Base-by-base conservation (phyloP, 2,329 filamentous ascomycete species). In the Diaporthe helianthi region DNA sequence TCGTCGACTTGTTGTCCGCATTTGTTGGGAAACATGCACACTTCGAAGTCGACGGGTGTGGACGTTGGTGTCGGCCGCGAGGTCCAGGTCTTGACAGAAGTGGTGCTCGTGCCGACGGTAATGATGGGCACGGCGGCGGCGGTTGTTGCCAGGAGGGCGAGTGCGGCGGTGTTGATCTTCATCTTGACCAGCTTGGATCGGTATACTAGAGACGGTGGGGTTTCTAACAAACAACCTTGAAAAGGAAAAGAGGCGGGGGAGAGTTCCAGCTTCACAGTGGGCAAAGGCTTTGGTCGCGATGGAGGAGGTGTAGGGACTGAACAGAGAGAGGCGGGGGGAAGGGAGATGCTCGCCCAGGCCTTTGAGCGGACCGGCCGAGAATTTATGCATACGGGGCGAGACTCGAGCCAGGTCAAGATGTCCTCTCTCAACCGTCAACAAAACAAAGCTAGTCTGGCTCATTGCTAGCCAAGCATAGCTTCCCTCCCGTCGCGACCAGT, bases 111-210 rank as follows among this genome's bases (percentile, higher is more conserved):
- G 55, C 17, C 29, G 26, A 5, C 29, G 29, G 38, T 5, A 29
- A 9, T 10, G 29, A 49, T 3, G 41, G 58, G 58, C 29, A 41
- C 7, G 58, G 58, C 58, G 9, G 29, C 58, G 6, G 58, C 26
- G 17, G 58, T 33, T 33, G 58, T n/a, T n/a, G 58, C 58, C 58
- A 61, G 41, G 13, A 63, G 19, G 58, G 41, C 58, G 58, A 63
- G 4, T 17, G 29, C n/a, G 29, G 29, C 29, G 15, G 9, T 24
- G 12, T 24, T 63, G 44, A 24, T 47, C 29, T 49, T 49, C 58
- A 63, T 63, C 19, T 49, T 49, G 44, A 8, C 9, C 31, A 15
- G 26, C 4, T 49, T 49, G 44, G 13, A n/a, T 49, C 47, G 44
- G 58, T 24, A 10, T 63, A n/a, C n/a, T 24, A 44, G 17, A 38